Conservation (phyloP, 768 basidiomycete species). For the Neoboletus subvelutipes region DNA sequence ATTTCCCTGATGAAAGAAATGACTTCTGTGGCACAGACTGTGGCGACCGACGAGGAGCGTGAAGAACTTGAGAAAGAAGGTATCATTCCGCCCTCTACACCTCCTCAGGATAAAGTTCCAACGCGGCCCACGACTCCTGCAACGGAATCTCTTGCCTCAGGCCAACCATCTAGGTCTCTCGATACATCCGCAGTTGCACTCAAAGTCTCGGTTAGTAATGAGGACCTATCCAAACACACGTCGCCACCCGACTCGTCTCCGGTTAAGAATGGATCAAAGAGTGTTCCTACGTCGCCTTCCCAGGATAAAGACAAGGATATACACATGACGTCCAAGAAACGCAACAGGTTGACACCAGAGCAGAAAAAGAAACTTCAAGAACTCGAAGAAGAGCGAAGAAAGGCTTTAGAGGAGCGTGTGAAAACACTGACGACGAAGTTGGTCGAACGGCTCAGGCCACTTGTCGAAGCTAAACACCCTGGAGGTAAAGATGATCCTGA, state of each 20-base stretch:
- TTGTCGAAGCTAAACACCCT: conserved; percentile 86
- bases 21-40: conserved; percentile 78
- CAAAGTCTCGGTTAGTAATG: conserved; percentile 17
- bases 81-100: conserved; percentile 32
- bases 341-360: conserved; percentile 67
- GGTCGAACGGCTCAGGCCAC: conserved; percentile 80
- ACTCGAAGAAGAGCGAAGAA: conserved; percentile 77
- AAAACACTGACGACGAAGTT: conserved; percentile 74
- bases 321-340: conserved; percentile 29
- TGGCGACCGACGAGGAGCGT: conserved; percentile 92
- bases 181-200: conserved; percentile 20
- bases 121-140: conserved; percentile 21
- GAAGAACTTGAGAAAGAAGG: conserved; percentile 79
- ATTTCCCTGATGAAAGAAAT: conserved; percentile 95
- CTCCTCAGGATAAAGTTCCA: conserved; percentile 13
- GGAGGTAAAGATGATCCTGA: conserved; percentile 82
- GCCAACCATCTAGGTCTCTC: conserved; percentile 4
- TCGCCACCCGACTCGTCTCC: conserved; percentile 18
- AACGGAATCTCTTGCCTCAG: conserved; percentile 7
- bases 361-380: conserved; percentile 82
- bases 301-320: conserved; percentile 43
- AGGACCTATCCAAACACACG: conserved; percentile 19
- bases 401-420: conserved; percentile 78
- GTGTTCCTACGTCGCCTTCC: conserved; percentile 23
- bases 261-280: conserved; percentile 22